A percentile compares a stretch with the other conserved stretches of the same genome.
Evolutionary conservation across 345 rosid species (phyloP).

Genomic region (Psidium friedrichsthalianum): DNA sequence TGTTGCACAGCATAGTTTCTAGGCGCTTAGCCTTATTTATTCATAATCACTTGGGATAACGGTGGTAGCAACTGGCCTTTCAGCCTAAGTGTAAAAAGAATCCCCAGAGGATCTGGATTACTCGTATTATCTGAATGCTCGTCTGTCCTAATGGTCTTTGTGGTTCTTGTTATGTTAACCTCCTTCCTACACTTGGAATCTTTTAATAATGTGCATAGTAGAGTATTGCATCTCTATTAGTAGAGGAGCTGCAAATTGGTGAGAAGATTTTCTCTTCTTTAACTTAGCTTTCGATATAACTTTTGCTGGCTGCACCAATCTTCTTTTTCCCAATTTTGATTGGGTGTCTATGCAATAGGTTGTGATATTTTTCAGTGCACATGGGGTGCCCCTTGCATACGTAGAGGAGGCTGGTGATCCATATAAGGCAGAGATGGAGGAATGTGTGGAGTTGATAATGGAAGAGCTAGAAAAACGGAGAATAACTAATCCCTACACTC

Average conservation of each 20-base stretch:
- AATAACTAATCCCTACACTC: conserved; percentile 61
- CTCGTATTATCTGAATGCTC: neutral
- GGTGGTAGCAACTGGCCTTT: neutral
- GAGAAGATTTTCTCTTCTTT: neutral
- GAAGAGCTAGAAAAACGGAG: conserved; percentile 89
- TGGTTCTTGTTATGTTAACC: neutral
- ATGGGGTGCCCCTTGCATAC: conserved; percentile 98
- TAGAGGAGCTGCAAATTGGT: neutral
- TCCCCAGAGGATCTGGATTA: neutral
- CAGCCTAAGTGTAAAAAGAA: neutral
- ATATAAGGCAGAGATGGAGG: conserved; percentile 99
- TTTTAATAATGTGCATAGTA: neutral
- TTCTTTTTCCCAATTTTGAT: neutral
- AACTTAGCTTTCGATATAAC: neutral
- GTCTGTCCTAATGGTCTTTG: neutral
- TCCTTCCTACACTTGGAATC: neutral
- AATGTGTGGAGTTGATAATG: conserved; percentile 91
- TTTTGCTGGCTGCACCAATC: neutral
- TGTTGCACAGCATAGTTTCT: neutral
- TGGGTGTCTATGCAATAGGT: conserved; percentile 40
- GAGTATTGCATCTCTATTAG: neutral
- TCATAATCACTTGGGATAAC: neutral
- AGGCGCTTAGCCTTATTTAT: neutral
- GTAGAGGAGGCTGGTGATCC: conserved; percentile 99
- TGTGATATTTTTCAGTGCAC: conserved; percentile 96